Conservation (phyloP, 306 rosid species). For the Potentilla sterilis region DNA sequence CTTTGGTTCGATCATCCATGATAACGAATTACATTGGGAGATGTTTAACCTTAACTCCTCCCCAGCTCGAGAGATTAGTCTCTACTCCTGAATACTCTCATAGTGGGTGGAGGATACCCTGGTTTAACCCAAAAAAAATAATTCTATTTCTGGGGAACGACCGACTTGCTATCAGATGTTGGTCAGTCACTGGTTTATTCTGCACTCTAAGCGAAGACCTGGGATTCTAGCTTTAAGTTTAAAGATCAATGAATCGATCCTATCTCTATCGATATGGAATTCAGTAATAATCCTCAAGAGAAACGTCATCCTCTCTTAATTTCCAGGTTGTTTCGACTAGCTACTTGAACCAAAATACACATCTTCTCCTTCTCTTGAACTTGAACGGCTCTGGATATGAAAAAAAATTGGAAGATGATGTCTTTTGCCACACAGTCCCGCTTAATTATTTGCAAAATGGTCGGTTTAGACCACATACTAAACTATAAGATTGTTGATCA, state of each 20-base stretch:
- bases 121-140: too few relatives aligned
- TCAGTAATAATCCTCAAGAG: not conserved
- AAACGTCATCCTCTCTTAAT: not conserved
- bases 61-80: too few relatives aligned
- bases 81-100: too few relatives aligned
- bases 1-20: too few relatives aligned
- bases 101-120: too few relatives aligned
- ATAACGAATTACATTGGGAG: too few relatives aligned
- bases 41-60: too few relatives aligned
- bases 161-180: not conserved
- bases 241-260: not conserved
- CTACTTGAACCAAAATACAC: not conserved
- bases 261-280: not conserved
- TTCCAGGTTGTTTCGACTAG: constrained; percentile 15
- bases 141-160: not conserved
- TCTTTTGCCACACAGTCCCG: not conserved
- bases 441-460: not conserved
- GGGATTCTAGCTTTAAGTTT: not conserved
- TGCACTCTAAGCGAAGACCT: not conserved
- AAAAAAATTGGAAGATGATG: not conserved
- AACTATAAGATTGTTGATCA: not conserved
- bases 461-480: not conserved
- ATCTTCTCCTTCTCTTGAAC: not conserved
- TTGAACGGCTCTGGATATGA: not conserved
- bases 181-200: not conserved